Evolutionary conservation across 139 green algal species (phyloP).

Genomic region (Chlorella vulgaris): DNA sequence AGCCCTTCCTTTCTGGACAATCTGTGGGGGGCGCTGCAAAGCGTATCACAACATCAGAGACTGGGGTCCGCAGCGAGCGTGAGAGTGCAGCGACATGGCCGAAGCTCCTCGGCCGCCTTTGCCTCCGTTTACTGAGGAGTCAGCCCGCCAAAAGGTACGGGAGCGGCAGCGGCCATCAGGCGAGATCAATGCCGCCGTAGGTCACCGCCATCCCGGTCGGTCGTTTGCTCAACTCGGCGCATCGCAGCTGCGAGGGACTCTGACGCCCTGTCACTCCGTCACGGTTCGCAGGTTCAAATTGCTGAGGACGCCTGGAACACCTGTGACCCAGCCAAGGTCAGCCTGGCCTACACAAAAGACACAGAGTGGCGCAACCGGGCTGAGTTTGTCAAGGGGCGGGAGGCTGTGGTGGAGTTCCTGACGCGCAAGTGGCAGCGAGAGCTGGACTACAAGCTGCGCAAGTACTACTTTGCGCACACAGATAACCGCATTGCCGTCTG

Average conservation of each 20-base stretch:
- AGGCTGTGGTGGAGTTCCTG: constrained; percentile 60
- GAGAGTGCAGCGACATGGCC: neutral
- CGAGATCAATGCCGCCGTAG: neutral
- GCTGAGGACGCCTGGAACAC: constrained; percentile 2
- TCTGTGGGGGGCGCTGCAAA: too few species aligned
- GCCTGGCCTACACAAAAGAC: constrained; percentile 63
- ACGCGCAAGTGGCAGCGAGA: constrained; percentile 63
- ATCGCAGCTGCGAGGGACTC: neutral
- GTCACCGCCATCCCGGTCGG: neutral
- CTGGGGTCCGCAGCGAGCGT: too few species aligned
- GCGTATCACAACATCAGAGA: too few species aligned
- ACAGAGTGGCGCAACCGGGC: constrained; percentile 65
- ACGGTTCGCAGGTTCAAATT: neutral
- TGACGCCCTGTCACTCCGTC: neutral
- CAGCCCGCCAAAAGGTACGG: constrained; percentile 12
- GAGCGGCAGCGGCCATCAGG: neutral
- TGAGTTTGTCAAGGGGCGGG: constrained; percentile 61
- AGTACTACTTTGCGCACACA: constrained; percentile 57
- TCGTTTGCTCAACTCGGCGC: neutral
- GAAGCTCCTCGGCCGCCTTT: neutral
- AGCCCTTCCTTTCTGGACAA: too few species aligned
- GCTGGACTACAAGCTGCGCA: constrained; percentile 61
- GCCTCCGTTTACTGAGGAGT: constrained; percentile 18
- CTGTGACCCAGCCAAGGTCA: constrained; percentile 47
- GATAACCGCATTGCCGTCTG: constrained; percentile 66